Percentiles rank a stretch among this genome's conserved stretches.
phyloP scores from a whole-genome alignment of 2,329 filamentous ascomycete species.

The Fulvia fulva region DNA sequence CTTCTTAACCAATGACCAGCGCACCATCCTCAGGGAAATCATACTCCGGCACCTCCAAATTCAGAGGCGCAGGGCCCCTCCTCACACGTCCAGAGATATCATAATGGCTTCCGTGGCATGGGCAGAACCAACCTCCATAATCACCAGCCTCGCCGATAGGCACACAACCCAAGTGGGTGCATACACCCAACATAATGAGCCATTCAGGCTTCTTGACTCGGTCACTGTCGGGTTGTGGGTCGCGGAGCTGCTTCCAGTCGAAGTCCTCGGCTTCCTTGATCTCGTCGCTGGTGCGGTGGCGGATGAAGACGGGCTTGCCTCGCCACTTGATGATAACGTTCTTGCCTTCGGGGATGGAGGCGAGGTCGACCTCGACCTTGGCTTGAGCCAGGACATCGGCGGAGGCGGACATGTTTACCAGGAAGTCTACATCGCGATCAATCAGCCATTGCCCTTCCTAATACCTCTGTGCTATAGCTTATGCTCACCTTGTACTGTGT shows the following conservation, averaged over 20 bases:
- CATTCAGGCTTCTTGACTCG: constrained; percentile 98
- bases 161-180: constrained; percentile 98
- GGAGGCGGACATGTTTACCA: constrained; percentile 99
- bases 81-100: constrained; percentile 98
- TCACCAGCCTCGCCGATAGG: constrained; percentile 98
- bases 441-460: constrained; percentile 13
- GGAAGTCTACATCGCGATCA: constrained; percentile 68
- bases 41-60: constrained; percentile 91
- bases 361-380: constrained; percentile 97
- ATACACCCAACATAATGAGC: constrained; percentile 98
- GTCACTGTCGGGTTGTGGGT: constrained; percentile 85
- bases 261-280: constrained; percentile 92
- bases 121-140: constrained; percentile 99
- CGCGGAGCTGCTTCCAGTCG: constrained; percentile 77
- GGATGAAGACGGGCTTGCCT: constrained; percentile 99
- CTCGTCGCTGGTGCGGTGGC: constrained; percentile 89
- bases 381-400: constrained; percentile 98
- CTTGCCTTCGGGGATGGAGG: constrained; percentile 95
- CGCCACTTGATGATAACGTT: constrained; percentile 99
- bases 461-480: neutral
- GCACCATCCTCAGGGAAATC: constrained; percentile 87
- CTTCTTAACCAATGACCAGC: constrained; percentile 85
- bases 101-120: constrained; percentile 99
- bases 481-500: constrained; percentile 86
- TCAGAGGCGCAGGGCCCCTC: constrained; percentile 94